A percentile compares a stretch with the other conserved stretches of the same genome.
Conservation (phyloP, 768 basidiomycete species). For the Lenzites betulinus region DNA sequence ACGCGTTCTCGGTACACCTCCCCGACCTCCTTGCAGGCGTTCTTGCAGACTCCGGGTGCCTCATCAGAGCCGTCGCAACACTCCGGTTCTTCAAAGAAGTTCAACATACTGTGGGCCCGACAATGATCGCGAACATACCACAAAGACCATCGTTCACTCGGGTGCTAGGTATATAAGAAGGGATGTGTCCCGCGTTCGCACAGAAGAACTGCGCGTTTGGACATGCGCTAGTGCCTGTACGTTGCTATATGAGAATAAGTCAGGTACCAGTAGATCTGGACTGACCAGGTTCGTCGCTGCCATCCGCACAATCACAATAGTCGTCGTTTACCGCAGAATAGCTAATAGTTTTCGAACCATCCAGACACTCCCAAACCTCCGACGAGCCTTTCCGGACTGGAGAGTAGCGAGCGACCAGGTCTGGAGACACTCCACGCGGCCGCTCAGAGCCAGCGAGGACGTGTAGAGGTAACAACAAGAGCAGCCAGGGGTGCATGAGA, state of each 20-base stretch:
- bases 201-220: slow-evolving; percentile 79
- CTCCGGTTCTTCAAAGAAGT: slow-evolving; percentile 60
- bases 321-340: slow-evolving; percentile 90
- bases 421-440: slow-evolving; percentile 59
- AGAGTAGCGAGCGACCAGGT: slow-evolving; percentile 55
- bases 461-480: slow-evolving; percentile 26
- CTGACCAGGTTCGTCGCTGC: slow-evolving; percentile 92
- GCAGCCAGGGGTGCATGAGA: slow-evolving; percentile 31
- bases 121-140: slow-evolving; percentile 50
- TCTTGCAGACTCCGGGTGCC: slow-evolving; percentile 71
- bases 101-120: background rate
- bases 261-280: background rate
- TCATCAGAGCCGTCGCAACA: slow-evolving; percentile 99
- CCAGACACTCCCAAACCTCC: slow-evolving; percentile 72
- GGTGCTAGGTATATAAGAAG: slow-evolving; percentile 73
- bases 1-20: slow-evolving; percentile 63
- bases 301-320: slow-evolving; percentile 91
- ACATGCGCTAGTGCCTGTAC: slow-evolving; percentile 82
- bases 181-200: slow-evolving; percentile 85
- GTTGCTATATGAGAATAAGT: slow-evolving; percentile 9
- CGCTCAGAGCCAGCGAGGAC: slow-evolving; percentile 39
- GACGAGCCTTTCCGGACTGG: slow-evolving; percentile 47
- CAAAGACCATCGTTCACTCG: slow-evolving; percentile 93
- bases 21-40: slow-evolving; percentile 78
- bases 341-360: slow-evolving; percentile 75